Evolutionary conservation across 2,329 filamentous ascomycete genomes (phyloP), one percentile per base, ranked within the genome.

Genomic region (Neofusicoccum cordaticola): DNA sequence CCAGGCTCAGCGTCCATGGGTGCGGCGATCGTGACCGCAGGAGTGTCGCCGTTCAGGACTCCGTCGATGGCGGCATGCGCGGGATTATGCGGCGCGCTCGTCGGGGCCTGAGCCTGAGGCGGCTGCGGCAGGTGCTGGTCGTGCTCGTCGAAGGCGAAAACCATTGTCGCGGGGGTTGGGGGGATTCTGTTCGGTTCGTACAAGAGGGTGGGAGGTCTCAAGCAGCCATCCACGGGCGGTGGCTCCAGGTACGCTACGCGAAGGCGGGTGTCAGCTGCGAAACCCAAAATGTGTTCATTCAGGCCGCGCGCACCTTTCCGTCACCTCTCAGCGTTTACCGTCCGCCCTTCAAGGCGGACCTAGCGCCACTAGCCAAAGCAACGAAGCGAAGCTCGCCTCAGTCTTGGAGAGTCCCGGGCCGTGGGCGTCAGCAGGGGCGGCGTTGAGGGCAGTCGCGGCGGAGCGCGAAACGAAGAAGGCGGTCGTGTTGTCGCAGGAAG

Each of bases 281-380:
- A 53, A 63, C 39, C 11, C 44, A 52, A 41, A 31, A 41, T n/a
- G 44, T 42, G 34, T 48, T 42, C 58, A 62, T 7, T 7, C 27
- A 31, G 6, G 42, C 47, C 52, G 51, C 31, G 22, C 44, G 27
- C 39, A 61, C 63, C 56, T 27, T 39, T 51, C 39, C 50, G n/a
- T 45, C 63, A 61, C 53, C 56, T 57, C 62, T 50, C 51, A 17
- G 62, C 37, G 70, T 72, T 78, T 82, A 82, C 81, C 80, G 81
- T 82, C 82, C 82, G 81, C 81, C 81, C 70, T 73, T 83, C 79
- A 83, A 79, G 81, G 80, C 80, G 82, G 82, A 83, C 81, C 75
- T 68, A 70, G 72, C 72, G 76, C 80, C 71, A 78, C 75, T 82
- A 82, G 75, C 78, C 81, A 81, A 66, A 81, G 71, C 74, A 82